A percentile compares a stretch with the other conserved stretches of the same genome.
Evolutionary conservation across 768 basidiomycete genomes (phyloP).

Genomic region (Artomyces pyxidatus): DNA sequence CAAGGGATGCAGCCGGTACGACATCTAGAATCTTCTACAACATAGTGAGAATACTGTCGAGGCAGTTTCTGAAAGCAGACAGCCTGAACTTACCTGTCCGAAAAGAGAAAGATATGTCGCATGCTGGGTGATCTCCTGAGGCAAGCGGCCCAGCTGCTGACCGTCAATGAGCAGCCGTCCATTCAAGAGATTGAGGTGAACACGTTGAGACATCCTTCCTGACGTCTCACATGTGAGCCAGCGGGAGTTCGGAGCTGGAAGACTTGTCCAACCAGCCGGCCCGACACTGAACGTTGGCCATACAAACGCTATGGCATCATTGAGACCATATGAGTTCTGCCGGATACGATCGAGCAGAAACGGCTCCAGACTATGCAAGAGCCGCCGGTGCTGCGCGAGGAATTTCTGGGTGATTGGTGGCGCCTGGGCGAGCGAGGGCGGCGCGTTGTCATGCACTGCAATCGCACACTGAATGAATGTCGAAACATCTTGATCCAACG

Average conservation of each 20-base stretch:
- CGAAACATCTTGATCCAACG: slow-evolving; percentile 1
- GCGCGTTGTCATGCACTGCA: slow-evolving; percentile 4
- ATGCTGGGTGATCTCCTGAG: background rate
- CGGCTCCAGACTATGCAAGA: slow-evolving; percentile 3
- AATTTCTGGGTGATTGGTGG: background rate
- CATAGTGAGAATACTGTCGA: too few relatives aligned
- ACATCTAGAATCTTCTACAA: slow-evolving; percentile 2
- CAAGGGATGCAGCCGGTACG: background rate
- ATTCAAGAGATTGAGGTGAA: slow-evolving; percentile 1
- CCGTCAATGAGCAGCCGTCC: slow-evolving; percentile 2
- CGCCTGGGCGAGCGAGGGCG: background rate
- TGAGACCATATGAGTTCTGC: slow-evolving; percentile 3
- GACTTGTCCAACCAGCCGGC: background rate
- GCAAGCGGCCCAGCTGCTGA: background rate
- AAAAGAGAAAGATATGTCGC: background rate
- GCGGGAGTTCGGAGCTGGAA: slow-evolving; percentile 3
- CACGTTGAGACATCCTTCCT: background rate
- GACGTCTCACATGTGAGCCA: background rate
- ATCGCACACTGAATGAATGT: slow-evolving; percentile 6
- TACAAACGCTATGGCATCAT: slow-evolving; percentile 3
- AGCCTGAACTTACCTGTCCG: background rate
- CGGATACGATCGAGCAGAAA: slow-evolving; percentile 2
- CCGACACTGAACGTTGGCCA: background rate
- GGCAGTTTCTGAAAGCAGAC: too few relatives aligned
- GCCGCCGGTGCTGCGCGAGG: slow-evolving; percentile 1